phyloP scores from a whole-genome alignment of 1,284 basidiomycete genomes.

The Rhodotorula sp. region DNA sequence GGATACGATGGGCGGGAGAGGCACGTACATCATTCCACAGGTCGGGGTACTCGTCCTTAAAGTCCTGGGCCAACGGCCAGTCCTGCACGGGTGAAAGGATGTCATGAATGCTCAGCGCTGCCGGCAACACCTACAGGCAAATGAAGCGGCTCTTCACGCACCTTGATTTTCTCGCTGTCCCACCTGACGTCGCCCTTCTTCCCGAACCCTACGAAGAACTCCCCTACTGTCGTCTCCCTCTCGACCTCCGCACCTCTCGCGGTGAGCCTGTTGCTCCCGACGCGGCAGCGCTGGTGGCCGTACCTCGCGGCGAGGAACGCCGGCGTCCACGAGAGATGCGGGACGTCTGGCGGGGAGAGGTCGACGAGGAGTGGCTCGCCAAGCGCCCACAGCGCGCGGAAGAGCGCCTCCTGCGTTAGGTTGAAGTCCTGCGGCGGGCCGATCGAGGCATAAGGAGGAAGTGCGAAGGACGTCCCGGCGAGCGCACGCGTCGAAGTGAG shows the following conservation, averaged over 20 bases:
- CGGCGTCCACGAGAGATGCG: conserved; percentile 67
- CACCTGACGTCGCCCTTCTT: conserved; percentile 50
- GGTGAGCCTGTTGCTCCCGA: conserved; percentile 27
- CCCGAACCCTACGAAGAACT: conserved; percentile 81
- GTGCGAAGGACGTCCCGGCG: background rate
- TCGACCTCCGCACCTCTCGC: conserved; percentile 50
- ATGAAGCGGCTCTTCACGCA: conserved; percentile 45
- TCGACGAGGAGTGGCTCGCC: conserved; percentile 77
- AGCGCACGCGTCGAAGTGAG: background rate
- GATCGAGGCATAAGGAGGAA: background rate
- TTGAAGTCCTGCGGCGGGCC: background rate
- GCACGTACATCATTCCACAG: conserved; percentile 68
- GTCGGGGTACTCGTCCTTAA: conserved; percentile 77
- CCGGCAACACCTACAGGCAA: background rate
- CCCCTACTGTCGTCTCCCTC: conserved; percentile 64
- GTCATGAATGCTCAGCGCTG: background rate
- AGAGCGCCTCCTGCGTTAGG: conserved; percentile 50
- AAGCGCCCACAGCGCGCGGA: conserved; percentile 68
- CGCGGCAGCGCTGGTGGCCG: conserved; percentile 61
- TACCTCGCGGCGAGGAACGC: conserved; percentile 73
- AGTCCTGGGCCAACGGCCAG: conserved; percentile 86
- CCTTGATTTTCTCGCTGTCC: conserved; percentile 75
- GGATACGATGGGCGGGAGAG: background rate
- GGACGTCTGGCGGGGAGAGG: conserved; percentile 59
- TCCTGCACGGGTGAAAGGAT: conserved; percentile 64